Conservation (phyloP, 2,329 filamentous ascomycete genomes). For the Ophiosphaerella korrae region DNA sequence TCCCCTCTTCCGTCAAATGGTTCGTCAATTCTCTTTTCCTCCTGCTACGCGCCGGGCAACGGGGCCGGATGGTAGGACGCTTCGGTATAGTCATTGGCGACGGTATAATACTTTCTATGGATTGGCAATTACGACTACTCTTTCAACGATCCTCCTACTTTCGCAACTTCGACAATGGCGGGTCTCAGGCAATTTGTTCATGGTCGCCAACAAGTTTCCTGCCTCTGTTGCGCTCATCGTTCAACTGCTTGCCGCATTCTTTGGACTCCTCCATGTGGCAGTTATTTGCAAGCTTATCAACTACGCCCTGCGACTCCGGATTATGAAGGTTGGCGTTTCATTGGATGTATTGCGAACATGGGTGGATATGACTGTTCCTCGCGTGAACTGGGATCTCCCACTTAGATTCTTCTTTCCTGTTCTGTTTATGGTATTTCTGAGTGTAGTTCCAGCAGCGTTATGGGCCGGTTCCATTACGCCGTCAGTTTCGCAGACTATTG, state of each 20-base stretch:
- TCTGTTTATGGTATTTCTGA: conserved; percentile 24
- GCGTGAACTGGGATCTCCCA: conserved; percentile 36
- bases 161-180: conserved; percentile 28
- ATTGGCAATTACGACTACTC: conserved; percentile 28
- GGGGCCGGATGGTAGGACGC: conserved; percentile 17
- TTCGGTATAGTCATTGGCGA: conserved; percentile 28
- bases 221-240: conserved; percentile 31
- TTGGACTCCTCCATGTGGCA: conserved; percentile 35
- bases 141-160: conserved; percentile 22
- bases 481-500: conserved; percentile 21
- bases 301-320: conserved; percentile 31
- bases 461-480: conserved; percentile 40
- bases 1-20: conserved; percentile 18
- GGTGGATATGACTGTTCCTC: conserved; percentile 32
- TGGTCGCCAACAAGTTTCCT: conserved; percentile 24
- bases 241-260: conserved; percentile 32
- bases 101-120: conserved; percentile 36
- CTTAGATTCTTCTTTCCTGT: conserved; percentile 37
- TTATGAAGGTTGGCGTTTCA: conserved; percentile 29
- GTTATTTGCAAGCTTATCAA: conserved; percentile 37
- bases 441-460: conserved; percentile 32
- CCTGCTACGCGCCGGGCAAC: conserved; percentile 15
- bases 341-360: conserved; percentile 34
- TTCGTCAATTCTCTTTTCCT: conserved; percentile 26
- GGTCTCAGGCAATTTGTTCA: conserved; percentile 25